A percentile compares a stretch with the other conserved stretches of the same genome.
Conservation (phyloP, 371 early-diverging fungal species). For the Circinella minor region DNA sequence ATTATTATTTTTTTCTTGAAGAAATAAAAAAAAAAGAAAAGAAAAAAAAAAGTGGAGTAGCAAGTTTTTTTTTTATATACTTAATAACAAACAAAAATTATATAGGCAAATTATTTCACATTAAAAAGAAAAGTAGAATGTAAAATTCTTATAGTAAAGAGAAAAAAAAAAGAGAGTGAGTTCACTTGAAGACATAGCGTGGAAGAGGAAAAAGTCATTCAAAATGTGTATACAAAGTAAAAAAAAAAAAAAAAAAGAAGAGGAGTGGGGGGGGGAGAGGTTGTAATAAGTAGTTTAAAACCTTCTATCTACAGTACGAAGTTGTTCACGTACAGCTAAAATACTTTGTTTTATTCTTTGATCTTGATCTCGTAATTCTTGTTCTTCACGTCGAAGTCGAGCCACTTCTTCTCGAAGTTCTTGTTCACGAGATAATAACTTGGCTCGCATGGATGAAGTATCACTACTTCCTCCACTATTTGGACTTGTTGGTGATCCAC, state of each 20-base stretch:
- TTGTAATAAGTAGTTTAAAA: neutral
- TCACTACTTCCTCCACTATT: neutral
- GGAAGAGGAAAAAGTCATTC: neutral
- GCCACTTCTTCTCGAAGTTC: conserved; percentile 48
- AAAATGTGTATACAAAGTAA: neutral
- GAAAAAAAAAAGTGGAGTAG: conserved; percentile 8
- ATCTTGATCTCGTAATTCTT: conserved; percentile 46
- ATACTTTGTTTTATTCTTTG: conserved; percentile 45
- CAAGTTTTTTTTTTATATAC: conserved; percentile 5
- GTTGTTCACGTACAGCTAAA: conserved; percentile 38
- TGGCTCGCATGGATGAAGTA: neutral
- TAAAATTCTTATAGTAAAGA: conserved; percentile 5
- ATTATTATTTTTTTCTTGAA: neutral
- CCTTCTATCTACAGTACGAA: conserved; percentile 13
- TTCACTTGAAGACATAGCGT: too few species aligned
- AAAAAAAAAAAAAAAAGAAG: neutral
- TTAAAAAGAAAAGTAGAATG: neutral
- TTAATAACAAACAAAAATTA: conserved; percentile 6
- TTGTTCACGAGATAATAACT: conserved; percentile 31
- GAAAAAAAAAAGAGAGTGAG: too few species aligned
- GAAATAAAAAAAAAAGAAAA: neutral
- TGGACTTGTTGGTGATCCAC: neutral
- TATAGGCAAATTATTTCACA: conserved; percentile 1
- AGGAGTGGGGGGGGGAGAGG: too few species aligned
- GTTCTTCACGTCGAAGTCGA: conserved; percentile 41